Base-by-base conservation (phyloP, 2,329 filamentous ascomycete genomes). In the Bisporella sp. region DNA sequence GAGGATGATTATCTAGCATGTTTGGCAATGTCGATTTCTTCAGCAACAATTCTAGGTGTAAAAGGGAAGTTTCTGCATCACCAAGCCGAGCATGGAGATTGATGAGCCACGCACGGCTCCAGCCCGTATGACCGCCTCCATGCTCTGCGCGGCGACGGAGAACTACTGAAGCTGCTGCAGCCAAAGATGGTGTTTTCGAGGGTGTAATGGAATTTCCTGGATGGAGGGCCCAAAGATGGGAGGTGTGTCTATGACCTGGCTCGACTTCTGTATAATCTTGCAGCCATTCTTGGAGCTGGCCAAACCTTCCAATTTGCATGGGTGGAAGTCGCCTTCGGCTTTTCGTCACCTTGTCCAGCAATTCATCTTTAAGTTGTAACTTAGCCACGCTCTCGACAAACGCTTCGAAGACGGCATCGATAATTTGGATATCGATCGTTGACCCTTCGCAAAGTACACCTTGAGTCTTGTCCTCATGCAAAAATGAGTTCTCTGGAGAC, bases 41-140 rank as follows among this genome's bases (percentile, higher is more conserved):
- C 32, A 75, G 54, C 5, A 74, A 58, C n/a, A 62, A 59, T 13
- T 69, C 59, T 29, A 73, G 55, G 50, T 74, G 68, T 31, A 63
- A 57, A 37, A 65, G 57, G 48, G 66, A 68, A 37, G 68, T 64
- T 37, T 68, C 64, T 4, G 59, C 57, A 50, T 72, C 68, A 8
- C 68, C 63, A n/a, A 74, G 56, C 7, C 73, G 64, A 30, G 72
- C 71, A 50, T 70, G 69, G 47, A 74, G 58, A 41, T 71, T 72
- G 41, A 73, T 66, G 0, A 71, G 62, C 73, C 73, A 75, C 21
- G 71, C 72, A 28, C 72, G 67, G 31, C 70, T 72, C 73, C 73
- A 76, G 2, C 73, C 73, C 0, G 72, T 74, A 47, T 71, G 68
- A 1, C 69, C 73, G 5, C 70, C 69, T 7, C 70, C 71, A 43